Percentiles rank a stretch among this genome's conserved stretches.
Conservation (phyloP, 495 filamentous ascomycete species). For the Podospora pseudopauciseta region DNA sequence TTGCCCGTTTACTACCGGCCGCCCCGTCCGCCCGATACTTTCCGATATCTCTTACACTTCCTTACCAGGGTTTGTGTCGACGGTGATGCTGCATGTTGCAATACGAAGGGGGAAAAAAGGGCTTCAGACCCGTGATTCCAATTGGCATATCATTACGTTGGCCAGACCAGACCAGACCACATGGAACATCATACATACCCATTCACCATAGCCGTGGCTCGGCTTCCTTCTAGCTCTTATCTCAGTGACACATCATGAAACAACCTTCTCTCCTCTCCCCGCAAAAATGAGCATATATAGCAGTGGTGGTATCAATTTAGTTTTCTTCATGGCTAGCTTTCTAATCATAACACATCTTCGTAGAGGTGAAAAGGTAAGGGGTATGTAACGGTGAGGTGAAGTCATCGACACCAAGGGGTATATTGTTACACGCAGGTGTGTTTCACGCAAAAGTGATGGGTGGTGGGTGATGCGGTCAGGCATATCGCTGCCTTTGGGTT, state of each 20-base stretch:
- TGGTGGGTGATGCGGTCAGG: neutral
- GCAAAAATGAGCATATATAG: neutral
- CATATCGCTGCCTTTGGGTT: slow-evolving; percentile 6
- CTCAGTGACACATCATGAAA: neutral
- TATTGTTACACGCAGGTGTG: slow-evolving; percentile 1
- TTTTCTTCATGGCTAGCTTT: neutral
- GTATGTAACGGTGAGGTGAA: neutral
- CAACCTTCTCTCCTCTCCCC: no score
- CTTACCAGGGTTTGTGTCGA: neutral
- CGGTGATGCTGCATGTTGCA: neutral
- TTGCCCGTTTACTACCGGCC: neutral
- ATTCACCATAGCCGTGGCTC: neutral
- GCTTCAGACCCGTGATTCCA: neutral
- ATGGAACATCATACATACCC: neutral
- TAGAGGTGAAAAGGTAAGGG: neutral
- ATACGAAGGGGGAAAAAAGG: neutral
- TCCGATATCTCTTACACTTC: neutral
- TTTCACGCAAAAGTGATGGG: neutral
- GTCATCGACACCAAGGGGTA: neutral
- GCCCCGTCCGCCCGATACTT: neutral
- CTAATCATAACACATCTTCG: neutral
- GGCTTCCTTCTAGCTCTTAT: neutral
- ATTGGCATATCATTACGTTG: neutral
- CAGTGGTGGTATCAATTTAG: neutral
- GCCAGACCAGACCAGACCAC: neutral